A percentile compares a stretch with the other conserved stretches of the same genome.
These are phyloP conservation scores for Lachnellula suecica DNA, from an alignment of 2,329 filamentous ascomycete genomes.

Conservation along the genomic window DNA sequence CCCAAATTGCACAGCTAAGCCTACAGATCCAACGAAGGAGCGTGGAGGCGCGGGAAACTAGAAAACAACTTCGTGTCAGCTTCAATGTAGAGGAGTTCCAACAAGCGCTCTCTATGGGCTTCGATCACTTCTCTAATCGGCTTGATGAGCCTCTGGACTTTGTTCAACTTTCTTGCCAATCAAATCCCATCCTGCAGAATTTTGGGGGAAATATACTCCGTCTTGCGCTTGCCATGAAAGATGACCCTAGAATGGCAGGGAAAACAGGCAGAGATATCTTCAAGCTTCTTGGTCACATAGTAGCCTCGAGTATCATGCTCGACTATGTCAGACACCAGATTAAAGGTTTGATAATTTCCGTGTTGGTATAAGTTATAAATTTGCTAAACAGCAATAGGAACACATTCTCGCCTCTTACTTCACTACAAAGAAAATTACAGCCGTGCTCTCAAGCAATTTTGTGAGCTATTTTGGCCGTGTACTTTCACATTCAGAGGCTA, in stretches of 20 bases:
- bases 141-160: constrained; percentile 12
- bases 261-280: constrained; percentile 4
- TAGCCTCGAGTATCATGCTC: constrained; percentile 15
- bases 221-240: constrained; percentile 7
- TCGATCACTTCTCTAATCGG: constrained; percentile 6
- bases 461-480: too few relatives aligned
- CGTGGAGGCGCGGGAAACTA: neutral
- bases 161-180: constrained; percentile 5
- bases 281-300: constrained; percentile 1
- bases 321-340: constrained; percentile 3
- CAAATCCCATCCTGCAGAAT: constrained; percentile 9
- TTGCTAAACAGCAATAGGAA: too few relatives aligned
- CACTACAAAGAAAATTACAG: too few relatives aligned
- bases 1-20: constrained; percentile 9
- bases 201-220: constrained; percentile 14
- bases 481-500: too few relatives aligned
- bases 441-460: too few relatives aligned
- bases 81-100: constrained; percentile 1
- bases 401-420: too few relatives aligned
- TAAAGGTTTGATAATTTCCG: constrained; percentile 2
- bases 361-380: too few relatives aligned
- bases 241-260: neutral
- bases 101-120: constrained; percentile 6
- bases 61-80: constrained; percentile 4
- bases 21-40: neutral